A percentile compares a stretch with the other conserved stretches of the same genome.
These are phyloP conservation scores for Datura wrightii DNA, from an alignment of 257 asterid genomes.

Conservation along the genomic window DNA sequence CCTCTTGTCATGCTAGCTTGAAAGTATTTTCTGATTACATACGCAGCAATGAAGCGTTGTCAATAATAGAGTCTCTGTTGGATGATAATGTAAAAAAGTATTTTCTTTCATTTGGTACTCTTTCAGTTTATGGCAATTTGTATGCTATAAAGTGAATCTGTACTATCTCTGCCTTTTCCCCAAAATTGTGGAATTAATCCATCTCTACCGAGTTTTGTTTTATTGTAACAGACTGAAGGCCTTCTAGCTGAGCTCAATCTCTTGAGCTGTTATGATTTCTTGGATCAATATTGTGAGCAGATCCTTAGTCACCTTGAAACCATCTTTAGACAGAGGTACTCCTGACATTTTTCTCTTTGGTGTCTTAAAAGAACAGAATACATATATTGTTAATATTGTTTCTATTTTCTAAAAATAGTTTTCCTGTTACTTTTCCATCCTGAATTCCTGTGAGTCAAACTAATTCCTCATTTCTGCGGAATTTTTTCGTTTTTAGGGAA, in stretches of 20 bases:
- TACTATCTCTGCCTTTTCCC: background rate
- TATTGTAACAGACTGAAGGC: constrained; percentile 63
- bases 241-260: constrained; percentile 62
- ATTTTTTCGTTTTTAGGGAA: constrained; percentile 50
- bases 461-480: background rate
- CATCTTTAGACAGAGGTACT: constrained; percentile 70
- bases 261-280: constrained; percentile 62
- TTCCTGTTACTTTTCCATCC: background rate
- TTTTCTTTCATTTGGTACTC: background rate
- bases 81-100: background rate
- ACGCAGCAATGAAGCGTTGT: background rate
- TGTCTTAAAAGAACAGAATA: background rate
- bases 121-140: background rate
- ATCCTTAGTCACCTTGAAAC: constrained; percentile 54
- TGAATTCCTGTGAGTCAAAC: background rate
- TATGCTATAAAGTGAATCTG: background rate
- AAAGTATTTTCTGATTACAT: background rate
- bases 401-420: background rate
- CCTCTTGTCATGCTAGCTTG: too few species aligned
- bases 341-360: background rate
- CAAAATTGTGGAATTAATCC: background rate
- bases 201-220: background rate
- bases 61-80: too few species aligned
- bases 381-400: background rate
- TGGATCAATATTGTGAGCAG: constrained; percentile 59